Conservation (phyloP, 768 basidiomycete species). For the Auricularia heimuer region DNA sequence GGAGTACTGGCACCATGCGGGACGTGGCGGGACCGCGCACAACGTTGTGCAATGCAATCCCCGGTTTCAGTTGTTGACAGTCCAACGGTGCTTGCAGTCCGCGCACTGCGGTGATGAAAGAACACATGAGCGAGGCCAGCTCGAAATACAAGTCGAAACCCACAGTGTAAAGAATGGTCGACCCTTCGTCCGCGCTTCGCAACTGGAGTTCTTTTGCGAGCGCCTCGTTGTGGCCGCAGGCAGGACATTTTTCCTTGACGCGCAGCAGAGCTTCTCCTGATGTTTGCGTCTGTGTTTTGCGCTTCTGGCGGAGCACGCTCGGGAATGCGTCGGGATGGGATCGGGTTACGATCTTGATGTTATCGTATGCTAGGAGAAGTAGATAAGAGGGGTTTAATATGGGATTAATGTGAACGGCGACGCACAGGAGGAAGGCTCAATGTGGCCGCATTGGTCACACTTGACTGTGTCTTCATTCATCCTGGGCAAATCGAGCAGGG, state of each 20-base stretch:
- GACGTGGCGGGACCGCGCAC: too few species aligned
- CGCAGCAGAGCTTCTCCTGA: slow-evolving; percentile 59
- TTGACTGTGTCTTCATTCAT: slow-evolving; percentile 62
- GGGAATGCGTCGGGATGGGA: slow-evolving; percentile 95
- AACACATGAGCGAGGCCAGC: too few species aligned
- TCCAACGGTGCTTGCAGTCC: too few species aligned
- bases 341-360: slow-evolving; percentile 77
- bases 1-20: too few species aligned
- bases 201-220: slow-evolving; percentile 81
- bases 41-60: too few species aligned
- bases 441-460: slow-evolving; percentile 83
- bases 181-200: slow-evolving; percentile 89
- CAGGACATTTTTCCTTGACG: slow-evolving; percentile 79
- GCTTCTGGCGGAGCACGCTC: slow-evolving; percentile 72
- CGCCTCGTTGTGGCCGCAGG: slow-evolving; percentile 75
- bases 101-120: too few species aligned
- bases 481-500: slow-evolving; percentile 71
- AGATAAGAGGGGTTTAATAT: not conserved
- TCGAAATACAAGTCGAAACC: too few species aligned
- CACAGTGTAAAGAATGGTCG: slow-evolving; percentile 53
- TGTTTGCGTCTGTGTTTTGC: slow-evolving; percentile 79
- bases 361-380: slow-evolving; percentile 66
- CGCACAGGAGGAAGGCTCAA: slow-evolving; percentile 85
- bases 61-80: too few species aligned
- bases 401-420: slow-evolving; percentile 11